phyloP scores from a whole-genome alignment of 768 basidiomycete genomes.

The Agaricus blazei region DNA sequence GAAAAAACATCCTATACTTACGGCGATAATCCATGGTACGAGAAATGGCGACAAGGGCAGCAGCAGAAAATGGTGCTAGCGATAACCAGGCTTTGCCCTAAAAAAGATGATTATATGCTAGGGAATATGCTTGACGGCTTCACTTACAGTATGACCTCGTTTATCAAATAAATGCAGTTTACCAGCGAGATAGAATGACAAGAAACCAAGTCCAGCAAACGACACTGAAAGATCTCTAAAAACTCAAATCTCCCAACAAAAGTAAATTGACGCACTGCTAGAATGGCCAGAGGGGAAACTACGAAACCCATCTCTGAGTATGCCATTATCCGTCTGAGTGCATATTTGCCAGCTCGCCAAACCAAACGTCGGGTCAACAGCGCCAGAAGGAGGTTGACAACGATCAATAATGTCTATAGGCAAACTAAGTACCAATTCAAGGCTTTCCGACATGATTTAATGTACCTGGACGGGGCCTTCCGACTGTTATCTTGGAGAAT shows the following conservation, averaged over 20 bases:
- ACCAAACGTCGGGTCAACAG: conserved; percentile 65
- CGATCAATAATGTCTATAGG: conserved; percentile 56
- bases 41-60: conserved; percentile 74
- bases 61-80: conserved; percentile 70
- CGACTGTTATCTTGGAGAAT: conserved; percentile 80
- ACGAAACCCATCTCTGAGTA: conserved; percentile 80
- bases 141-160: conserved; percentile 62
- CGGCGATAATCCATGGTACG: conserved; percentile 92
- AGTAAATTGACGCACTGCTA: conserved; percentile 49
- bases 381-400: conserved; percentile 64
- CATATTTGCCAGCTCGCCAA: conserved; percentile 76
- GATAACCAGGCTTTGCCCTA: conserved; percentile 83
- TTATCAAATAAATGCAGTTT: conserved; percentile 89
- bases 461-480: conserved; percentile 81
- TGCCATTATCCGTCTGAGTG: conserved; percentile 54
- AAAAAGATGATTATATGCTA: conserved; percentile 6
- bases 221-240: conserved; percentile 50
- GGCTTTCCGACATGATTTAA: background rate
- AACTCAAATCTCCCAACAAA: background rate
- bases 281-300: conserved; percentile 93
- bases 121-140: background rate
- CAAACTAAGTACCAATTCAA: background rate
- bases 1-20: conserved; percentile 28
- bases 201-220: conserved; percentile 88
- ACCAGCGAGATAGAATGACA: conserved; percentile 85